Percentiles rank a stretch among this genome's conserved stretches.
Conservation (phyloP, 225 moss, liverwort and hornwort genomes). For the Physcomitrium patens region DNA sequence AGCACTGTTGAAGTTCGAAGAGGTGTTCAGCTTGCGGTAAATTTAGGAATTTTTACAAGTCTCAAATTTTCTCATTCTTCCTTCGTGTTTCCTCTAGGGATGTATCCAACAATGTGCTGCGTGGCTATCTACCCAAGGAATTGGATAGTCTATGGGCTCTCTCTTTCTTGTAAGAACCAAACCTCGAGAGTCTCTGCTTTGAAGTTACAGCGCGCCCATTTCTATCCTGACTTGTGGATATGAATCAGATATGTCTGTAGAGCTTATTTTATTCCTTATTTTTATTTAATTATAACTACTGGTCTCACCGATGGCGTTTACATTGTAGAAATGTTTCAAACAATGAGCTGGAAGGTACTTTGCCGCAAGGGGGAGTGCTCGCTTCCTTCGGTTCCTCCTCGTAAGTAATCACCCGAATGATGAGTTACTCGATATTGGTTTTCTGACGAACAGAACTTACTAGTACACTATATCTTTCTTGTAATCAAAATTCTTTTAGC, state of each 20-base stretch:
- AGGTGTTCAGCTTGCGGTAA: neutral
- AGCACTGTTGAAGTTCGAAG: neutral
- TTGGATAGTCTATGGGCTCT: neutral
- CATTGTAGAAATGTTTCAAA: neutral
- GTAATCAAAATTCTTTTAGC: no score
- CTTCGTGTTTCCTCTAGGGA: constrained; percentile 16
- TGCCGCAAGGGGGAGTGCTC: neutral
- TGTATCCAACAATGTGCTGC: constrained; percentile 16
- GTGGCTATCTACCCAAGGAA: constrained; percentile 19
- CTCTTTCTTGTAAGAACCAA: constrained; percentile 24
- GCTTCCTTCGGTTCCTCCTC: neutral
- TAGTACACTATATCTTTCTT: no score
- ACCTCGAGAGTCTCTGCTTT: neutral
- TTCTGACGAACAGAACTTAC: no score
- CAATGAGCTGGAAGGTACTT: neutral
- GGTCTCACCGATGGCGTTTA: no score
- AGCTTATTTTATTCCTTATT: no score
- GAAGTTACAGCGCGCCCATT: neutral
- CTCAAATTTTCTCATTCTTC: neutral
- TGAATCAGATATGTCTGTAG: neutral
- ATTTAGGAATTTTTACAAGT: neutral
- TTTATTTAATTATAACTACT: no score
- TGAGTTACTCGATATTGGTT: no score
- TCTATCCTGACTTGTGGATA: neutral
- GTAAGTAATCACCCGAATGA: neutral